Conservation (phyloP, 2,329 filamentous ascomycete genomes). For the Fusarium sp. region DNA sequence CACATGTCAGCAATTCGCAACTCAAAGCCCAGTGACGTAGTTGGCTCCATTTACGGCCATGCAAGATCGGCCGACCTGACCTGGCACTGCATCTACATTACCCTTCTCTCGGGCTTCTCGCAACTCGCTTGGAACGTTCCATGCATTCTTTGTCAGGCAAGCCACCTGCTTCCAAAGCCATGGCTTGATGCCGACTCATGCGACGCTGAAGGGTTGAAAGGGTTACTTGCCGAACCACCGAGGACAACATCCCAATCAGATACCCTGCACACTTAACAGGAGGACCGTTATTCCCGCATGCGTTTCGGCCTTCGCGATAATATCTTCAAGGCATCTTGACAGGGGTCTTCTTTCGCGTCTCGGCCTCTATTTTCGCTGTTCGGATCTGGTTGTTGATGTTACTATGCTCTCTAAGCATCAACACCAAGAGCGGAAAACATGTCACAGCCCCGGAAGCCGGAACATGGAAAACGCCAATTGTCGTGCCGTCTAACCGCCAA, state of each 20-base stretch:
- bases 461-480: not conserved
- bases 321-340: not conserved
- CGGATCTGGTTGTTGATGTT: not conserved
- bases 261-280: not conserved
- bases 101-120: not conserved
- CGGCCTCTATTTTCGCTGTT: not conserved
- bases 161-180: constrained; percentile 27
- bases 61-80: constrained; percentile 16
- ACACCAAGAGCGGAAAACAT: not conserved
- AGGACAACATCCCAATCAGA: not conserved
- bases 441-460: not conserved
- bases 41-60: not conserved
- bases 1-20: not conserved
- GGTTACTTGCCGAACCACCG: constrained; percentile 1
- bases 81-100: not conserved
- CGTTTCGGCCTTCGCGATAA: not conserved
- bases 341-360: not conserved
- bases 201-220: not conserved
- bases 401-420: not conserved
- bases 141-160: constrained; percentile 32
- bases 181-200: not conserved
- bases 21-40: not conserved
- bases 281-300: not conserved
- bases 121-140: constrained; percentile 6
- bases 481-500: not conserved